A percentile compares a stretch with the other conserved stretches of the same genome.
phyloP scores from a whole-genome alignment of 1,139 yeast species.

The Geotrichum histeridarum region DNA sequence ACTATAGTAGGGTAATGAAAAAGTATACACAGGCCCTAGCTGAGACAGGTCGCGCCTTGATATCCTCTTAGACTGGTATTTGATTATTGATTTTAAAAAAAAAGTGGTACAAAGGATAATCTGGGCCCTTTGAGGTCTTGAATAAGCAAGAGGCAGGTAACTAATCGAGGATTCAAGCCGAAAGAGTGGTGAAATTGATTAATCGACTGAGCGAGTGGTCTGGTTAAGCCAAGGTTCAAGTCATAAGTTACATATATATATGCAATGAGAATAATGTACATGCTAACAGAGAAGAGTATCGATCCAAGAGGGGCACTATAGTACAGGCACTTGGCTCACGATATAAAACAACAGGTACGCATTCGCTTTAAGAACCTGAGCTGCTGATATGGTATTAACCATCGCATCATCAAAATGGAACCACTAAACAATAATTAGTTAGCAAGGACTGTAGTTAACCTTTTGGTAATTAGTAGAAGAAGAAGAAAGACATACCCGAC shows the following conservation, averaged over 20 bases:
- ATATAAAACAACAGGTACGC: constrained; percentile 81
- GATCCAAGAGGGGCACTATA: background rate
- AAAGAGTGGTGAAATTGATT: too few species aligned
- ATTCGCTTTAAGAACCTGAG: constrained; percentile 59
- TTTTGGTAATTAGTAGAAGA: background rate
- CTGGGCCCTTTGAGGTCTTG: too few species aligned
- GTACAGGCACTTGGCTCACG: constrained; percentile 39
- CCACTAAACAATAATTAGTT: constrained; percentile 50
- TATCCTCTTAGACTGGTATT: too few species aligned
- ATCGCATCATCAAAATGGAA: constrained; percentile 85
- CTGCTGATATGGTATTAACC: constrained; percentile 60
- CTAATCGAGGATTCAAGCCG: too few species aligned
- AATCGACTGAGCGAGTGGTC: too few species aligned
- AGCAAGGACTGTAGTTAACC: background rate
- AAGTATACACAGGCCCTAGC: background rate
- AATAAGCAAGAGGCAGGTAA: too few species aligned
- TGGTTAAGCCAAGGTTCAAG: too few species aligned
- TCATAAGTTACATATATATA: too few species aligned
- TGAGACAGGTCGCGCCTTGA: too few species aligned
- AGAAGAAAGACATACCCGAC: constrained; percentile 32
- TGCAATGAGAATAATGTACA: background rate
- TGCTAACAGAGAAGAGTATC: background rate
- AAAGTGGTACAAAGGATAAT: too few species aligned
- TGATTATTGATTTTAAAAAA: too few species aligned
- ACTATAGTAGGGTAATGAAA: background rate